These are phyloP conservation scores for Guyanaporus albipodus DNA, from an alignment of 768 basidiomycete genomes.

Conservation along the genomic window DNA sequence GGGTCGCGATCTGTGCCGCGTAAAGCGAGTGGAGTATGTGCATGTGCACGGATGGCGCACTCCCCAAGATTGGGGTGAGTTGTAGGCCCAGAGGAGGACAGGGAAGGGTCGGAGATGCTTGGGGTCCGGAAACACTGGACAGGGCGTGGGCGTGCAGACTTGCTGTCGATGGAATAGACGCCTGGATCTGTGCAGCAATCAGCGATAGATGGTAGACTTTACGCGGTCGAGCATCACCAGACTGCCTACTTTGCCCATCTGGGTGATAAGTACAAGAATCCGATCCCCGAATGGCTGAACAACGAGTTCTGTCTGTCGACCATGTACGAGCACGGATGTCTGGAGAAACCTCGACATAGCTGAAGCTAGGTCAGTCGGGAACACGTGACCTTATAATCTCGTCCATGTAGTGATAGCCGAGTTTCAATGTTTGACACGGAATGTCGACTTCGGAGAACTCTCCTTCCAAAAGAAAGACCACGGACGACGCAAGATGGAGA, in stretches of 20 bases:
- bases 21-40: conserved; percentile 77
- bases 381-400: neutral
- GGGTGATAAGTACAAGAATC: conserved; percentile 81
- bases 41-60: conserved; percentile 61
- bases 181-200: conserved; percentile 62
- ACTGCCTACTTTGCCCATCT: conserved; percentile 86
- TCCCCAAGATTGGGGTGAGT: conserved; percentile 75
- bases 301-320: conserved; percentile 65
- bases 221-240: conserved; percentile 62
- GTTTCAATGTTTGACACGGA: neutral
- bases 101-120: conserved; percentile 45
- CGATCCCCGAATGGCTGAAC: conserved; percentile 80
- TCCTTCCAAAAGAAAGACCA: conserved; percentile 52
- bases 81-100: conserved; percentile 68
- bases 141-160: conserved; percentile 43
- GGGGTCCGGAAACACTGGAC: conserved; percentile 33
- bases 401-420: neutral
- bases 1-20: conserved; percentile 80
- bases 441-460: conserved; percentile 30
- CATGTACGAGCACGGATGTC: conserved; percentile 48
- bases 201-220: no score
- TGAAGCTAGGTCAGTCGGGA: neutral
- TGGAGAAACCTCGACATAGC: conserved; percentile 35
- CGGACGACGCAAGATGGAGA: conserved; percentile 52
- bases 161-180: conserved; percentile 61